Base-by-base conservation (phyloP, 1,284 basidiomycete species). In the Vanrija pseudolonga region DNA sequence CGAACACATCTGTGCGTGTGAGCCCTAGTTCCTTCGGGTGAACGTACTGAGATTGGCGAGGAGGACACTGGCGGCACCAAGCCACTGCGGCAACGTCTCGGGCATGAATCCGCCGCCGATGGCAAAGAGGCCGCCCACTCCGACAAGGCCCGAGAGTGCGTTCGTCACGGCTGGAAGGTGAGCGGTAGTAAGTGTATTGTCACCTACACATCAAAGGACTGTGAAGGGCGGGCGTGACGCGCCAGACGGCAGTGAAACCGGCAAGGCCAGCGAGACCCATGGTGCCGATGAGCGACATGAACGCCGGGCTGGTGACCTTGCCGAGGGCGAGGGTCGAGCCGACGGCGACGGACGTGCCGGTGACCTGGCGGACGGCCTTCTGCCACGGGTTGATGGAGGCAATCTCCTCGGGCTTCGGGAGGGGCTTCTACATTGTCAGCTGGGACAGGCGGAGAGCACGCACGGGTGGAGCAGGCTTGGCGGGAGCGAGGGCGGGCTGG, bases 71-170 rank as follows among this genome's bases (percentile, higher is more conserved):
- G 85, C 60, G 4, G 89, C 88, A 55, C 88, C 89, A 17, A 91
- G 79, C 17, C 78, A 77, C 75, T 91, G 88, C 41, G 89, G 85
- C 58, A 89, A 78, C 0, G 89, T 90, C 44, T 83, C 83, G 14
- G 89, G 89, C n/a, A 89, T 65, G 68, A 85, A 88, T 8, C 89
- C 86, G 38, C 89, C 89, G 53, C 89, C 89, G 87, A 91, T 90
- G 40, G 90, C 83, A 69, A 90, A 91, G 67, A 91, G 78, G 40
- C 89, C 89, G 20, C 89, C 89, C 32, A 91, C 79, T 48, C 89
- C 89, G 48, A 91, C 89, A 79, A 89, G 84, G 59, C 84, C 83
- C 77, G 58, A 55, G 28, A 71, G 63, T 5, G 68, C 67, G 51
- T 74, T 74, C 1, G 72, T 74, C 14, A 74, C 71, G n/a, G 69